Base-by-base conservation (phyloP, 495 filamentous ascomycete genomes). In the Xylaria castorea region DNA sequence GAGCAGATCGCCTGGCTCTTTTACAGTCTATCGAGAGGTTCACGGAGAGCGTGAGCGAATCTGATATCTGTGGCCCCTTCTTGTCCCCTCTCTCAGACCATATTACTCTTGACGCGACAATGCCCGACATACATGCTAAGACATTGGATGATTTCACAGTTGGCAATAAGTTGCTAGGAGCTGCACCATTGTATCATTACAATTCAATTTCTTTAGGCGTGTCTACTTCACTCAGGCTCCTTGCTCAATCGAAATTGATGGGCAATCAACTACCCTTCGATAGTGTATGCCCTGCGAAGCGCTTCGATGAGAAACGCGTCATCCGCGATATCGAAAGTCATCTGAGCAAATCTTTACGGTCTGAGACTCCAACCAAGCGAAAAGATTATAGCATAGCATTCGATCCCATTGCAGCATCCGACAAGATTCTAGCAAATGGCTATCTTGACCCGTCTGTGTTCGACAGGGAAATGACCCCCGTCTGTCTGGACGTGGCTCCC, bases 401-500 rank as follows among this genome's bases (percentile, higher is more conserved):
- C 70, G 88, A 89, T 67, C 87, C 89, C 20, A 88, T 90, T 68
- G 84, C 86, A 34, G 80, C 79, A 22, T 76, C 86, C 1, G 81
- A 86, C 14, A 82, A 81, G n/a, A 65, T 77, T 0, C 77, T 81
- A 22, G 76, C 75, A 40, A 80, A 72, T 25, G 81, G 78, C 50
- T 84, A 79, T 66, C 79, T 82, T 34, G 86, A 84, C 70, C 84
- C 89, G 0, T 94, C 92, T 0, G 86, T 90, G 0, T 93, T 97
- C 71, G 93, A 97, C 70, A 88, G 92, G 46, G 88, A 89, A 0
- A 76, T 90, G 50, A 75, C 81, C 3, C 82, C 89, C 11, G 87
- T 97, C 44, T 83, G 84, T 5, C 85, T 91, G 57, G 96, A 99
- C 71, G 81, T 97, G 8, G 94, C 92, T 0, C 95, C 95, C 0